Percentiles rank a stretch among this genome's conserved stretches.
Evolutionary conservation across 176 grass and related monocot species (phyloP).

Genomic region (Olyra latifolia): DNA sequence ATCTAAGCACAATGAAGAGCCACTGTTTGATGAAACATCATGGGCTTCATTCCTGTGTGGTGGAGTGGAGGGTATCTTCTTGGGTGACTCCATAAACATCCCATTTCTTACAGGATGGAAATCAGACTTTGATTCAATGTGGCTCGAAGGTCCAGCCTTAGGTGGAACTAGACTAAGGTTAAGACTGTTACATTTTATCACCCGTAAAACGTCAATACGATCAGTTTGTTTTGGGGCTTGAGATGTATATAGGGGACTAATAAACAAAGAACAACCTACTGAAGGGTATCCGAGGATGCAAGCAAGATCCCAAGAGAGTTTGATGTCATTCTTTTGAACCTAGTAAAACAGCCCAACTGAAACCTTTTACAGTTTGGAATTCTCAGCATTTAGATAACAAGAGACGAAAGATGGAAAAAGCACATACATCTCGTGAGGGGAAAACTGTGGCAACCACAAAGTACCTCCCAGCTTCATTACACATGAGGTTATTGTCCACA

Average conservation of each 20-base stretch:
- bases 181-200: constrained; percentile 63
- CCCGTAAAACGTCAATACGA: constrained; percentile 28
- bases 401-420: constrained; percentile 2
- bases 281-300: constrained; percentile 64
- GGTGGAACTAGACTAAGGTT: constrained; percentile 58
- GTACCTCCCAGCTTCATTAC: constrained; percentile 46
- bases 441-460: constrained; percentile 80
- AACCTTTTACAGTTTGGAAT: constrained; percentile 21
- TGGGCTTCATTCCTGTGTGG: constrained; percentile 35
- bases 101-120: constrained; percentile 24
- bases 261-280: constrained; percentile 52
- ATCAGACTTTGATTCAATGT: constrained; percentile 5
- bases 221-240: constrained; percentile 13
- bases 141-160: constrained; percentile 34
- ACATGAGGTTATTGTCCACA: constrained; percentile 38
- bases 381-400: constrained; percentile 1
- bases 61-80: constrained; percentile 41
- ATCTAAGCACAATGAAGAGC: constrained; percentile 49
- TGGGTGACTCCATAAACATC: constrained; percentile 39
- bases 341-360: constrained; percentile 33
- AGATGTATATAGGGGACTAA: constrained; percentile 54
- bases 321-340: constrained; percentile 77
- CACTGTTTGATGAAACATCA: constrained; percentile 31
- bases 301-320: constrained; percentile 86
- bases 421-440: constrained; percentile 58